Base-by-base conservation (phyloP, 2,329 filamentous ascomycete species). In the Zymoseptoria brevis region DNA sequence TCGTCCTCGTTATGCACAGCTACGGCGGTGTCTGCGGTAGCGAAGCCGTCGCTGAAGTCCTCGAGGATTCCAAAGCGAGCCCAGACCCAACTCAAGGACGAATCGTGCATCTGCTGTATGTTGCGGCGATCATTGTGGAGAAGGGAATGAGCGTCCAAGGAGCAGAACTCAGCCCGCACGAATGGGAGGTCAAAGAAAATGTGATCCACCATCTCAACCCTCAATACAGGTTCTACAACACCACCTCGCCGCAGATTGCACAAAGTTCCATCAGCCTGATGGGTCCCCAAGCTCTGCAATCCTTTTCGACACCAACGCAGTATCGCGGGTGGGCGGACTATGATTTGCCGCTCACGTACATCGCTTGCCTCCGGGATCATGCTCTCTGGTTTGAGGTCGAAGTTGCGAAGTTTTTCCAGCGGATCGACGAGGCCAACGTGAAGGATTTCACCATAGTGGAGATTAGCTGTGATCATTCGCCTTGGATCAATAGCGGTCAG, bases 1-100 rank as follows among this genome's bases (percentile, higher is more conserved):
- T 69, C 8, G 57, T 70, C 6, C 50, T 72, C 5, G 60, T 68
- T 9, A 69, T 71, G 67, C 70, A 72, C 57, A 68, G 63, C 13
- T 71, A 72, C 59, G 71, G 69, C 45, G 71, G 69, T n/a, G 49
- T 68, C 8, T 62, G 62, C n/a, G 69, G 68, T 26, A 65, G 60
- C 41, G 67, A 70, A 50, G 66, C 69, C 19, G 64, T 63, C n/a
- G 61, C 59, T 13, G 61, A 58, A 35, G 22, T 58, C 35, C 45
- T 57, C 16, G 59, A 58, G 30, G 52, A 57, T 8, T 19, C 35
- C 16, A 58, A 55, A 21, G 21, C 53, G 19, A 53, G 26, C 21
- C 1, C 41, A 35, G 35, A 21, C 19, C n/a, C 30, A 35, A 35
- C 29, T 9, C 26, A 51, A n/a, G 58, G 58, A 21, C 54, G 50